Base-by-base conservation (phyloP, 805 yeast species). In the Ogataea paradorogensis region DNA sequence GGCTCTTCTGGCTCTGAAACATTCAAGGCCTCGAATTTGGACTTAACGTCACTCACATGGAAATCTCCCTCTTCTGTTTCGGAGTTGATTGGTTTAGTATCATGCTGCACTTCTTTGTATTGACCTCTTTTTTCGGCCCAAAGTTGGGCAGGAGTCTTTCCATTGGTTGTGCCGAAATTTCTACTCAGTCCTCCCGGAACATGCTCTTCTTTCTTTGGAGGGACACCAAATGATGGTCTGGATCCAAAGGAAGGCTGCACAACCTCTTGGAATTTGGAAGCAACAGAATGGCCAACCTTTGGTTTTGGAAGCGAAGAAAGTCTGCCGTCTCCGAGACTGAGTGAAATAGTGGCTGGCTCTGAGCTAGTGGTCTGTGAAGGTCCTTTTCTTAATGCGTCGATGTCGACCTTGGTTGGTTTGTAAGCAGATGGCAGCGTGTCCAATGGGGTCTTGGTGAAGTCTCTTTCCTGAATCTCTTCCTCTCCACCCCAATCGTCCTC, bases 41-140 rank as follows among this genome's bases (percentile, higher is more conserved):
- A 48, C 28, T 59, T 65, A 4, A 53, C 65, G 23, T 61, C 63
- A 11, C 61, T 50, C 18, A 62, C 61, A 18, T 51, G 55, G n/a
- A 56, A 54, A 26, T 61, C 63, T 9, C 48, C 52, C 7, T 30
- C 42, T 14, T 29, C 48, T 32, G 40, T 50, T 28, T 53, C 56
- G 18, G 62, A 43, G 27, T 55, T 59, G 21, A 56, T 64, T n/a
- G 62, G 66, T n/a, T 46, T 55, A 3, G 55, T 62, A 27, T 57
- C 47, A 10, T 55, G 47, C 35, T 55, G 49, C 33, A 67, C 76
- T 31, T 67, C 65, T 50, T 71, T 74, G 52, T 69, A 78, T 58
- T 80, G 73, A 33, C 88, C 95, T 57, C 82, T 79, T 66, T 82
- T 84, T 59, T 84, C 96, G 16, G 96, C 97, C 97, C 97, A 89